Base-by-base conservation (phyloP, 352 stramenopile species). In the Pythium utonaiense region DNA sequence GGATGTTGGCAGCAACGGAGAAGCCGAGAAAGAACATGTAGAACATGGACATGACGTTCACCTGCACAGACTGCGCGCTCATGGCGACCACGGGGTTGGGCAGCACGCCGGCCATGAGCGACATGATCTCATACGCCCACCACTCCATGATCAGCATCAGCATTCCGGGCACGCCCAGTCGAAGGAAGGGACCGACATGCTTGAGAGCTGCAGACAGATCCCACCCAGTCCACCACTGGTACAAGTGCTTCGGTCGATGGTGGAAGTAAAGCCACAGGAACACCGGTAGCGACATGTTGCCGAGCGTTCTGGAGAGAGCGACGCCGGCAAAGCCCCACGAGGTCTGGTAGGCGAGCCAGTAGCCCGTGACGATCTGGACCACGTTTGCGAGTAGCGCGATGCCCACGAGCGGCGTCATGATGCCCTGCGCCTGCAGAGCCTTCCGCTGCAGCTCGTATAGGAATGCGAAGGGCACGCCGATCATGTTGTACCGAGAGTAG, bases 1-100 rank as follows among this genome's bases (percentile, higher is more conserved):
- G 73, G 56, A 95, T 77, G 66, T 86, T 95, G 30, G 69, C 77
- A 16, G 83, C 74, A 10, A 93, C 75, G 0, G 74, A 69, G 30
- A 83, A 66, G 7, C 84, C 86, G 17, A 89, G 53, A 63, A 89
- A 95, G 1, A 89, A 59, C 77, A 93, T 92, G 69, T 90, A 94
- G 28, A 82, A 60, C 58, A 87, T 64, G 22, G 64, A 79, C 53
- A 80, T 73, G 28, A 93, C 61, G 53, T 91, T 92, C 47, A 91
- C 70, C 19, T 91, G 66, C 36, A 94, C 77, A 1, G 77, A 73
- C 57, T 94, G 85, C 1, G 82, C 81, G 30, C 83, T 91, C 16
- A 94, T 73, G 3, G 75, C 62, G 22, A 93, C 73, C 6, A 95
- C 75, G 1, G 71, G 72, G 41, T 88, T 57, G 0, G 80, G 79